Evolutionary conservation across 2,329 filamentous ascomycete genomes (phyloP), one percentile per base, ranked within the genome.

Genomic region (Hymenoscyphus linearis): DNA sequence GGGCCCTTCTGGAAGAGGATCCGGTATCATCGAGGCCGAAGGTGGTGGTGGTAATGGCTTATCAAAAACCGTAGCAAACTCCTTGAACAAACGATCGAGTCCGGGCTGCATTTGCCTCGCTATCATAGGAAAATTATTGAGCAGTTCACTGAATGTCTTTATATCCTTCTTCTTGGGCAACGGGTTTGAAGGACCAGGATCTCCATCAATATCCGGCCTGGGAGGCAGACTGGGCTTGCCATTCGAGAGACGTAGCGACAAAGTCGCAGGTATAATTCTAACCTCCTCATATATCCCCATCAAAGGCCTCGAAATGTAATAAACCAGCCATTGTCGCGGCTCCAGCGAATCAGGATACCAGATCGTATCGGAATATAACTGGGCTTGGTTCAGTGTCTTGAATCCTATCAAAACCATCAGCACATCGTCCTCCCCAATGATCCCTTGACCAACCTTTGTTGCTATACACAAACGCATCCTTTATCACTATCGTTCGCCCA

Each of bases 71-170:
- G 85, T 85, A 5, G 86, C 88, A 73, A 99, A 98, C 68, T 98
- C 93, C 63, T 88, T 86, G 71, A 98, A 96, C 27, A 98, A 78
- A 70, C 87, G 88, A 71, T 99, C 93, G 36, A 99, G 76, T 0
- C 95, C 95, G 1, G 88, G 85, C 69, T 97, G 92, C 92, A 99
- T 96, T 75, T 99, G 95, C 62, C 91, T 85, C 26, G 93, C 92
- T 69, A 99, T 98, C 84, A 96, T 90, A 1, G 95, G 95, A 67
- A 98, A 99, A 68, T 92, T 86, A 67, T 90, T 90, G 50, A 99
- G 81, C 14, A 99, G 81, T 66, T 98, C 95, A 63, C 89, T 87
- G 72, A 99, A 99, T 36, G 85, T 91, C 75, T 87, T 91, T 73
- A 99, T 89, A 62, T 96, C 91, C 75, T 96, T 97, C 77, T 96